These are phyloP conservation scores for Hawksworthiomyces lignivorus DNA, from an alignment of 2,329 filamentous ascomycete species.

Conservation along the genomic window DNA sequence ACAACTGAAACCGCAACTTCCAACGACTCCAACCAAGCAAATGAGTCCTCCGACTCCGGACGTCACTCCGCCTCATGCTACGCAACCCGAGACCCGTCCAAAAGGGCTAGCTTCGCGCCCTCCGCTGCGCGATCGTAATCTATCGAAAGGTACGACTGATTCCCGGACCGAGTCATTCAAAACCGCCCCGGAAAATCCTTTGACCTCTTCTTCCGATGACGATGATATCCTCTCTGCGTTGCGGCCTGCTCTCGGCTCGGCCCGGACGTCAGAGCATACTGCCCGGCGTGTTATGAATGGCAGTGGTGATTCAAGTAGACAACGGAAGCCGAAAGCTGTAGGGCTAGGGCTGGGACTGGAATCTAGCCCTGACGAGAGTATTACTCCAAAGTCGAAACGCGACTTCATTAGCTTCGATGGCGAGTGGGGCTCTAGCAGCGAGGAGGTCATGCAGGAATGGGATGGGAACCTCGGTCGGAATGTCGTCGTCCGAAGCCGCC, in stretches of 20 bases:
- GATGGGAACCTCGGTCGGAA: slow-evolving; percentile 46
- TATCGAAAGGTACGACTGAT: slow-evolving; percentile 47
- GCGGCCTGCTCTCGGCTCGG: slow-evolving; percentile 28
- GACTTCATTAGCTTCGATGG: slow-evolving; percentile 52
- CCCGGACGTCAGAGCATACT: slow-evolving; percentile 36
- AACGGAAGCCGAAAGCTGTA: slow-evolving; percentile 26
- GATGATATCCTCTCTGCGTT: slow-evolving; percentile 52
- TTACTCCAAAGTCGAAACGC: slow-evolving; percentile 35
- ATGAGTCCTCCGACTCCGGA: slow-evolving; percentile 68
- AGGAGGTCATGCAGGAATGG: slow-evolving; percentile 45
- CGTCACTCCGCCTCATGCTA: slow-evolving; percentile 57
- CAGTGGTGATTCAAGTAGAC: slow-evolving; percentile 16
- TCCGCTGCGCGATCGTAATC: slow-evolving; percentile 37
- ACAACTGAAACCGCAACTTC: slow-evolving; percentile 33
- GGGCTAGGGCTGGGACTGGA: slow-evolving; percentile 38
- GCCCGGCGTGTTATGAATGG: slow-evolving; percentile 28
- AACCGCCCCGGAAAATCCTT: slow-evolving; percentile 59
- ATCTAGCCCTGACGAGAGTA: slow-evolving; percentile 30
- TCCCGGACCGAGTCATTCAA: slow-evolving; percentile 64
- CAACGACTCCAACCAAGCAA: slow-evolving; percentile 52
- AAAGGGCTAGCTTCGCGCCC: slow-evolving; percentile 35
- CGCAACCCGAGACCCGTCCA: slow-evolving; percentile 29
- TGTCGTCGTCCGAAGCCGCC: slow-evolving; percentile 44
- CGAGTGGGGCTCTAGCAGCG: slow-evolving; percentile 43
- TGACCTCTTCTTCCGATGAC: slow-evolving; percentile 42